Base-by-base conservation (phyloP, 495 filamentous ascomycete genomes). In the Penicillium argentinense region DNA sequence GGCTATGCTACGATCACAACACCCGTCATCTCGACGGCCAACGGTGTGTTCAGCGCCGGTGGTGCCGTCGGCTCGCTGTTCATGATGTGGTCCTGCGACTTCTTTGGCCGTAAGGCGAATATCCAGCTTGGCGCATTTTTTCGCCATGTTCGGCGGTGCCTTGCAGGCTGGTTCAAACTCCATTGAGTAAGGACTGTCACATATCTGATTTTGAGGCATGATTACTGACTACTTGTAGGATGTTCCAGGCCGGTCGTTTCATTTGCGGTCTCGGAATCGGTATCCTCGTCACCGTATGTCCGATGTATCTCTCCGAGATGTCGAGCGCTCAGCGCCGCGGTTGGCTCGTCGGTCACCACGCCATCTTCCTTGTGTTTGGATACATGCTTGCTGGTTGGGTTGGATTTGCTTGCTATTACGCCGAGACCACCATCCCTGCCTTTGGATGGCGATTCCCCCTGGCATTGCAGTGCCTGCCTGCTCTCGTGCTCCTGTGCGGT, bases 171-270 rank as follows among this genome's bases (percentile, higher is more conserved):
- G 70, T 44, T 53, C 73, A 27, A 66, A 69, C 28, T 68, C 68
- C 18, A 51, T 77, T 17, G 42, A 47, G 68, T 67, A 58, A 13
- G 59, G 48, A 12, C 12, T 7, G 4, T 33, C 12, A 5, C 13
- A 7, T 21, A 2, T 18, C 16, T n/a, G n/a, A n/a, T n/a, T n/a
- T n/a, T n/a, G n/a, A n/a, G n/a, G n/a, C n/a, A n/a, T n/a, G n/a
- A n/a, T n/a, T 11, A 12, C 47, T 55, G 17, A 60, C 23, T 19
- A 18, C 1, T 8, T 12, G 12, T 54, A 55, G 64, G 9, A 79
- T 78, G 74, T 77, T 78, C 57, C 64, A 74, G 39, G 68, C 66
- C 14, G 74, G 68, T 2, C 66, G 76, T 1, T 71, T 78, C 18
- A 62, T 76, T 28, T 69, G 70, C 18, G 74, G 75, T 13, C 57